These are phyloP conservation scores for Leccinum olivaceopallidum DNA, from an alignment of 768 basidiomycete genomes.

Conservation along the genomic window DNA sequence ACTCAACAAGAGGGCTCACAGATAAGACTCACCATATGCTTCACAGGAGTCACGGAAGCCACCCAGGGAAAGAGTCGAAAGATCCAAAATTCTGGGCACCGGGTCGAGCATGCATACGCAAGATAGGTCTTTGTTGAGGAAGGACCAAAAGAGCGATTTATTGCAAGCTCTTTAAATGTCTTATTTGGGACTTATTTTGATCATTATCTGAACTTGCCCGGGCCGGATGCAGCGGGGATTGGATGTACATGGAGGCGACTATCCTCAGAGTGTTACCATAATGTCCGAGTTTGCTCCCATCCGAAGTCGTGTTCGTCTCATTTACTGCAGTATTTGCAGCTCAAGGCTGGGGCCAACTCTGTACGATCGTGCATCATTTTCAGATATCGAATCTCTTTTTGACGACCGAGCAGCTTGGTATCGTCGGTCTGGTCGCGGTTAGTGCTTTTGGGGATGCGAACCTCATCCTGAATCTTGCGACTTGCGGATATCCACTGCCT, in stretches of 20 bases:
- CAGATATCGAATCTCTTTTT: background rate
- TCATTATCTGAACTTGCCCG: background rate
- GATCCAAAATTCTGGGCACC: background rate
- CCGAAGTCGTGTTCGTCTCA: slow-evolving; percentile 76
- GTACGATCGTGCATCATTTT: slow-evolving; percentile 37
- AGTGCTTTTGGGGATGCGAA: slow-evolving; percentile 58
- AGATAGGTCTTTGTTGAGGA: background rate
- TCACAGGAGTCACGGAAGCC: background rate
- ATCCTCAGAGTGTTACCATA: slow-evolving; percentile 80
- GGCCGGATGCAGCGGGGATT: slow-evolving; percentile 58
- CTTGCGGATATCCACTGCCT: background rate
- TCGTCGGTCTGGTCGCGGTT: slow-evolving; percentile 64
- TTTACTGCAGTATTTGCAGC: slow-evolving; percentile 85
- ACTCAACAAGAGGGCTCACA: background rate
- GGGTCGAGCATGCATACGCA: background rate
- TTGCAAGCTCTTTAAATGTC: slow-evolving; percentile 40
- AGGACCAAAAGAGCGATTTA: slow-evolving; percentile 50
- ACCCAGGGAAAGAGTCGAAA: background rate
- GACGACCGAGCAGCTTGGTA: slow-evolving; percentile 30
- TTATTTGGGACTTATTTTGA: background rate
- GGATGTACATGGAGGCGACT: slow-evolving; percentile 80
- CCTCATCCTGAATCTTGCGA: background rate
- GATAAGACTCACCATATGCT: background rate
- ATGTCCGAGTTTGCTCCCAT: slow-evolving; percentile 87
- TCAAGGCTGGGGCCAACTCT: slow-evolving; percentile 87